Percentiles rank a stretch among this genome's conserved stretches.
Conservation (phyloP, 2,329 filamentous ascomycete species). For the Cryphonectria nitschkei region DNA sequence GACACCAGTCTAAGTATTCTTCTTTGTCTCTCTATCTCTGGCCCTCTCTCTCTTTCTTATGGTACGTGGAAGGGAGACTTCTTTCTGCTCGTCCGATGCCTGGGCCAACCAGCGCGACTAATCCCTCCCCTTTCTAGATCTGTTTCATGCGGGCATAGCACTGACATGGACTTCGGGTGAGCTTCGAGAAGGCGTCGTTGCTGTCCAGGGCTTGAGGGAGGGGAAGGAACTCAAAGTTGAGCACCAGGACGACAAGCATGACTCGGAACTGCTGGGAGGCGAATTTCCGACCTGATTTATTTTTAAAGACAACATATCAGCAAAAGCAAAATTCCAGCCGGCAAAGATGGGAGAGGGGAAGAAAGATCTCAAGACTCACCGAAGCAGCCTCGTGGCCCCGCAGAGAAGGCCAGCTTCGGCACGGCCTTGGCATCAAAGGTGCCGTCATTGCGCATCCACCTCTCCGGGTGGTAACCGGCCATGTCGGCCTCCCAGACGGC, state of each 20-base stretch:
- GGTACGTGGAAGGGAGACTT: no score
- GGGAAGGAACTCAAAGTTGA: constrained; percentile 33
- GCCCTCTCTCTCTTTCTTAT: no score
- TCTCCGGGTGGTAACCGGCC: constrained; percentile 16
- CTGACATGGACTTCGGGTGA: constrained; percentile 20
- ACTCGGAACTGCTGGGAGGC: constrained; percentile 33
- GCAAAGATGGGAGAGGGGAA: background rate
- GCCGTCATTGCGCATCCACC: constrained; percentile 20
- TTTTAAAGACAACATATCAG: background rate
- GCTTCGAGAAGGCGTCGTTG: constrained; percentile 18
- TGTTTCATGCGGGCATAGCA: constrained; percentile 21
- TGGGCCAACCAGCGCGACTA: background rate
- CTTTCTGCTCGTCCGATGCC: background rate
- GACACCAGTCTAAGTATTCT: no score
- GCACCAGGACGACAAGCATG: constrained; percentile 31
- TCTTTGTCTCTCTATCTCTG: no score
- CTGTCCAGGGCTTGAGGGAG: constrained; percentile 27
- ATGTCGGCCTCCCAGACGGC: constrained; percentile 21
- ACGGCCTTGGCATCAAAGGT: constrained; percentile 25
- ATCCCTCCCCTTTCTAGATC: background rate
- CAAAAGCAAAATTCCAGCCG: background rate
- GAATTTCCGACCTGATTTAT: constrained; percentile 30
- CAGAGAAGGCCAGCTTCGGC: constrained; percentile 19
- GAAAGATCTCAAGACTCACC: constrained; percentile 7
- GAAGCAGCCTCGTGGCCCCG: constrained; percentile 17